phyloP scores from a whole-genome alignment of 2,329 filamentous ascomycete genomes.

The Colletotrichum sansevieriae region DNA sequence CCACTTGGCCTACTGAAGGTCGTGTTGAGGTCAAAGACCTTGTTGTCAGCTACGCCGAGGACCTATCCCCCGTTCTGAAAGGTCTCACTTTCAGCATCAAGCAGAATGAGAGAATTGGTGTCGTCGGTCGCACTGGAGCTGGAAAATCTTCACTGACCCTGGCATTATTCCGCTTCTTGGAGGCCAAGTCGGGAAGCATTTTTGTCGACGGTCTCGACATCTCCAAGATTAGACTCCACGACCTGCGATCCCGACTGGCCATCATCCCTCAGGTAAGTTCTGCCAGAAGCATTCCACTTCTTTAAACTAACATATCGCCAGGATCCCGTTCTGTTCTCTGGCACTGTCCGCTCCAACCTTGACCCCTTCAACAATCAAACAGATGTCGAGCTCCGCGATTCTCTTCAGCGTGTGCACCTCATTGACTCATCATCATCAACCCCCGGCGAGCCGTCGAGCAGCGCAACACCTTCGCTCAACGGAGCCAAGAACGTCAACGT shows the following conservation, averaged over 20 bases:
- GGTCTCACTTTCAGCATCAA: conserved; percentile 76
- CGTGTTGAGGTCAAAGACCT: conserved; percentile 80
- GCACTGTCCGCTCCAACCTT: conserved; percentile 81
- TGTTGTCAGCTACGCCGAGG: conserved; percentile 78
- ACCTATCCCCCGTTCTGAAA: conserved; percentile 78
- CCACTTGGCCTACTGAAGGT: conserved; percentile 82
- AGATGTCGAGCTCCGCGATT: conserved; percentile 77
- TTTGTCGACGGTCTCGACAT: conserved; percentile 82
- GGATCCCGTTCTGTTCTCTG: conserved; percentile 85
- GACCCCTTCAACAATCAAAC: conserved; percentile 81
- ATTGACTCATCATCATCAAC: conserved; percentile 58
- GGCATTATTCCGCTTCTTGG: conserved; percentile 82
- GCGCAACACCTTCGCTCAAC: conserved; percentile 46
- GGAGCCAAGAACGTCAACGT: conserved; percentile 70
- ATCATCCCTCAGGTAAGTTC: conserved; percentile 76
- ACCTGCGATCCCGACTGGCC: conserved; percentile 78
- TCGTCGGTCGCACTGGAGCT: conserved; percentile 82
- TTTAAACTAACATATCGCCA: conserved; percentile 51
- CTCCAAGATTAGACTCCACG: conserved; percentile 76
- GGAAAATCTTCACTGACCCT: conserved; percentile 83
- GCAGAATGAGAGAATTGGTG: conserved; percentile 78
- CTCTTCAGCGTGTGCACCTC: conserved; percentile 79
- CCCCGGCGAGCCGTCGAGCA: conserved; percentile 54
- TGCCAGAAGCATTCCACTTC: neutral
- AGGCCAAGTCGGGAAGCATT: conserved; percentile 75